phyloP scores from a whole-genome alignment of 371 early-diverging fungal genomes.

The Mucor ambiguus region DNA sequence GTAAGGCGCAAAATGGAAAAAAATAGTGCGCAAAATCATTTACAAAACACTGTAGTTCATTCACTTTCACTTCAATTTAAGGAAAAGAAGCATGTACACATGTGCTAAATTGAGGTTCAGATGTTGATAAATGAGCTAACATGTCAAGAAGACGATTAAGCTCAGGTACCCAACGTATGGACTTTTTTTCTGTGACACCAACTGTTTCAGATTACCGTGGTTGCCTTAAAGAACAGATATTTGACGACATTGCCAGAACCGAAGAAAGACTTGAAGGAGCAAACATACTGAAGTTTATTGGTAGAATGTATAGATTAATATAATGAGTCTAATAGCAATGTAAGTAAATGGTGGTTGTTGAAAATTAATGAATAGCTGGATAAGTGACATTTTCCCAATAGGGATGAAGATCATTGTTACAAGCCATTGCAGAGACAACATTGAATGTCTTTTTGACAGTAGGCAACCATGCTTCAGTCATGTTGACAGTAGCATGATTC shows the following conservation, averaged over 20 bases:
- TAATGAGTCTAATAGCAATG: background rate
- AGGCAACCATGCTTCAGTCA: constrained; percentile 50
- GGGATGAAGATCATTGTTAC: constrained; percentile 51
- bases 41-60: no score
- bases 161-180: background rate
- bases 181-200: background rate
- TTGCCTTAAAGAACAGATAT: no score
- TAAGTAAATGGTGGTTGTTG: background rate
- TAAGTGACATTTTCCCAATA: constrained; percentile 28
- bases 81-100: background rate
- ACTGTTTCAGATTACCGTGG: background rate
- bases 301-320: background rate
- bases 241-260: no score
- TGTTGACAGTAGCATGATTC: constrained; percentile 42
- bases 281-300: background rate
- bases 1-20: no score
- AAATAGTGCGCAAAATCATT: no score
- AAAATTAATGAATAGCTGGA: background rate
- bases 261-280: background rate
- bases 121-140: background rate
- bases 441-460: constrained; percentile 38
- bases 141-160: background rate
- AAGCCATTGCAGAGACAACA: constrained; percentile 50
- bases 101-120: background rate
- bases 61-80: background rate